A percentile compares a stretch with the other conserved stretches of the same genome.
Evolutionary conservation across 2,329 filamentous ascomycete genomes (phyloP).

Genomic region (Sporothrix curviconia): DNA sequence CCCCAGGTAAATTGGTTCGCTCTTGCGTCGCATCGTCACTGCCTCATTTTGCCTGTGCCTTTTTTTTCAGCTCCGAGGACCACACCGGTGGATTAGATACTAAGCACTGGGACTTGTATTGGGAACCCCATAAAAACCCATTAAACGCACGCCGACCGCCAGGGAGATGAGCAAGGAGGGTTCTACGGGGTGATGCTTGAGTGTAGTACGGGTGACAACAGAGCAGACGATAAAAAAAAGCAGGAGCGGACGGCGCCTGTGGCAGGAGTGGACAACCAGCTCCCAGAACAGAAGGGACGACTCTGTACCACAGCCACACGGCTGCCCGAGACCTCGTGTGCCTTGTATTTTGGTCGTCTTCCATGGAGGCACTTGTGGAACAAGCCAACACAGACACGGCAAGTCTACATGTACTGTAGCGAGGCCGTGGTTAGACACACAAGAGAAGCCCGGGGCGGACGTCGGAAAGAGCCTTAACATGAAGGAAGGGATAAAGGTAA

Average conservation of each 20-base stretch:
- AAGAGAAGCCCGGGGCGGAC: too few relatives aligned
- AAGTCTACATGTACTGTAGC: too few relatives aligned
- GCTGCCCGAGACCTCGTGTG: background rate
- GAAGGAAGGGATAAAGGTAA: too few relatives aligned
- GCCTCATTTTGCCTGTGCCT: background rate
- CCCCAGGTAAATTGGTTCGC: too few relatives aligned
- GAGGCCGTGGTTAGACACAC: too few relatives aligned
- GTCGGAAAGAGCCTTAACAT: too few relatives aligned
- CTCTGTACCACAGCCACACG: background rate
- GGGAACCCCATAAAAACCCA: background rate
- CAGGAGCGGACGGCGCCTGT: background rate
- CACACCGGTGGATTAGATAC: background rate
- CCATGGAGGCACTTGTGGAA: too few relatives aligned
- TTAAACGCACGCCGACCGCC: background rate
- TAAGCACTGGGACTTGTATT: background rate
- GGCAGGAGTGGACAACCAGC: background rate
- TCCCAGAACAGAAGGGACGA: background rate
- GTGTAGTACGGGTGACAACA: background rate
- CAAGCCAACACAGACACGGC: too few relatives aligned
- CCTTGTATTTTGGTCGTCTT: background rate
- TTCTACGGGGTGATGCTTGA: too few relatives aligned
- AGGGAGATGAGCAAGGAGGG: slow-evolving; percentile 5
- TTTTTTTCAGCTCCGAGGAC: slow-evolving; percentile 12
- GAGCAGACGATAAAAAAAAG: background rate
- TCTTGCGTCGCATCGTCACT: background rate